Conservation (phyloP, 495 filamentous ascomycete genomes). For the Evernia prunastri region DNA sequence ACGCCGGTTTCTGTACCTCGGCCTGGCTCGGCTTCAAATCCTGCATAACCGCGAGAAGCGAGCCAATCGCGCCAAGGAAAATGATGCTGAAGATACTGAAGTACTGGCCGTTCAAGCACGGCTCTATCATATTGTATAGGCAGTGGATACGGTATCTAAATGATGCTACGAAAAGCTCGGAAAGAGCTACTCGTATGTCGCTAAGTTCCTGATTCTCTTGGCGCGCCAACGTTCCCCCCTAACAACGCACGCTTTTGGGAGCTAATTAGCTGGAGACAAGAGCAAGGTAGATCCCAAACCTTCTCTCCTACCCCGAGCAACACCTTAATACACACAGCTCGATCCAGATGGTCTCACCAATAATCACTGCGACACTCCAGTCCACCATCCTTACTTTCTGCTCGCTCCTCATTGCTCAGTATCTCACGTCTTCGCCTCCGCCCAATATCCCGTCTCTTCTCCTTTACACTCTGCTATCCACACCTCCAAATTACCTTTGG, state of each 20-base stretch:
- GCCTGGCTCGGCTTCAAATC: background rate
- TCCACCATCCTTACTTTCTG: conserved; percentile 62
- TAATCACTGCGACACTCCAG: conserved; percentile 63
- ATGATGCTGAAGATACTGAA: too few relatives aligned
- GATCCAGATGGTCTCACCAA: conserved; percentile 40
- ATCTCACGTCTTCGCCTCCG: conserved; percentile 28
- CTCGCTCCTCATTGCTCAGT: conserved; percentile 68
- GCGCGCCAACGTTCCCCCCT: too few relatives aligned
- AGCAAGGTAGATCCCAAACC: background rate
- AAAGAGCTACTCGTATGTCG: too few relatives aligned
- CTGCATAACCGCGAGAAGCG: background rate
- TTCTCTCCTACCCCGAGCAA: background rate
- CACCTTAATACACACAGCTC: background rate
- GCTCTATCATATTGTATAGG: too few relatives aligned
- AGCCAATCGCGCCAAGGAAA: background rate
- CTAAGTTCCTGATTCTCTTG: too few relatives aligned
- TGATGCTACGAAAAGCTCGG: too few relatives aligned
- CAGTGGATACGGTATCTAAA: too few relatives aligned
- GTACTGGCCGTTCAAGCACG: too few relatives aligned
- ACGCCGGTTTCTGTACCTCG: background rate
- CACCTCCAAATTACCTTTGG: conserved; percentile 87
- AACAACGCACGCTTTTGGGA: background rate
- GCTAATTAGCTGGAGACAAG: background rate
- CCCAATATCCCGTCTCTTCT: conserved; percentile 66
- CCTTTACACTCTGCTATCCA: conserved; percentile 64